phyloP scores from a whole-genome alignment of 2,329 filamentous ascomycete genomes.

The Cryphonectria naterciae region DNA sequence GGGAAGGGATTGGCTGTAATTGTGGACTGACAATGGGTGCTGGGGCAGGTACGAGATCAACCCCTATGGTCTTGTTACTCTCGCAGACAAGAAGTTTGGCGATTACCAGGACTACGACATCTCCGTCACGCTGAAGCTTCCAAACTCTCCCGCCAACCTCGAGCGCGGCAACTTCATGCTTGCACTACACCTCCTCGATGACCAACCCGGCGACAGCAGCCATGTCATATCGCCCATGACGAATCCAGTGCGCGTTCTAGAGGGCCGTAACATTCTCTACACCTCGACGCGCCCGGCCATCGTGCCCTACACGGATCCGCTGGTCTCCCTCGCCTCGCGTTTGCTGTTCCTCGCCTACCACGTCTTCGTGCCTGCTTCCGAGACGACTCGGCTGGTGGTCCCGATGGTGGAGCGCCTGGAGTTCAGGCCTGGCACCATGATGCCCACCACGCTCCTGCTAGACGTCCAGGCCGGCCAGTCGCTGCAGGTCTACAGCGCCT shows the following conservation, averaged over 20 bases:
- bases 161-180: constrained; percentile 94
- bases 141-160: constrained; percentile 76
- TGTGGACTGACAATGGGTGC: constrained; percentile 7
- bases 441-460: constrained; percentile 54
- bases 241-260: constrained; percentile 40
- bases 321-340: constrained; percentile 66
- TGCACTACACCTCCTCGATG: constrained; percentile 69
- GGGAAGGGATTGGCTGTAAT: no score
- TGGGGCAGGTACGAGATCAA: constrained; percentile 49
- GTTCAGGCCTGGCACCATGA: constrained; percentile 54
- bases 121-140: constrained; percentile 73
- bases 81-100: constrained; percentile 59
- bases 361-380: constrained; percentile 65
- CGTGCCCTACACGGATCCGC: constrained; percentile 75
- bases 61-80: constrained; percentile 55
- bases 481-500: constrained; percentile 76
- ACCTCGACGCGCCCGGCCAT: constrained; percentile 75
- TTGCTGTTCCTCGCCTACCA: constrained; percentile 70
- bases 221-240: constrained; percentile 14
- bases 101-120: constrained; percentile 85
- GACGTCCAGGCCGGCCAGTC: constrained; percentile 71
- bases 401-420: constrained; percentile 73
- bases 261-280: constrained; percentile 53
- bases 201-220: constrained; percentile 33
- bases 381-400: constrained; percentile 67